These are phyloP conservation scores for Penicillium bovifimosum DNA, from an alignment of 495 filamentous ascomycete genomes.

Conservation along the genomic window DNA sequence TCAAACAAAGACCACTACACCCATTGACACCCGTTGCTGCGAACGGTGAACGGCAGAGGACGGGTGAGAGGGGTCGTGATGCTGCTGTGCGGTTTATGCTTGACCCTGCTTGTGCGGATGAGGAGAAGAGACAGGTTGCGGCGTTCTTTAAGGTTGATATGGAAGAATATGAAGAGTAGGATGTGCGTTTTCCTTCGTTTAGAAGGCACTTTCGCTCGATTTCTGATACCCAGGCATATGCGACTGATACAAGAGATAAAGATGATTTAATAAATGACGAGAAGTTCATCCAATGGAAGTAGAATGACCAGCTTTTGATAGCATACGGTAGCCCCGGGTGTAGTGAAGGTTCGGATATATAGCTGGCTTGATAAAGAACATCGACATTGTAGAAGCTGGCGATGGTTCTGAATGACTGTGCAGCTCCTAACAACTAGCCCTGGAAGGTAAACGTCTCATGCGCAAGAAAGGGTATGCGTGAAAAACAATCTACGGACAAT, in stretches of 20 bases:
- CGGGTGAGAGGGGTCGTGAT: conserved; percentile 54
- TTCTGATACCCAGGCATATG: conserved; percentile 4
- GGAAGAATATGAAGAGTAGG: conserved; percentile 55
- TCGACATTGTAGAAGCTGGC: too few species aligned
- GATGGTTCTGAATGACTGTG: too few species aligned
- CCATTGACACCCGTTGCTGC: conserved; percentile 37
- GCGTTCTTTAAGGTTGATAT: conserved; percentile 68
- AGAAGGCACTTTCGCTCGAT: too few species aligned
- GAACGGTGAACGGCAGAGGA: conserved; percentile 41
- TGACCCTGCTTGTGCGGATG: conserved; percentile 66
- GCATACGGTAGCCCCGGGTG: neutral
- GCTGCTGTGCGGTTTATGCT: conserved; percentile 89
- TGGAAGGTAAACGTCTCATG: neutral
- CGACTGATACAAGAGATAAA: neutral
- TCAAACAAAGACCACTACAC: conserved; percentile 5
- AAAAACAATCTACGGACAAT: neutral
- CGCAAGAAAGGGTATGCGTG: too few species aligned
- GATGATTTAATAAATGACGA: neutral
- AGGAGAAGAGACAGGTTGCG: conserved; percentile 62
- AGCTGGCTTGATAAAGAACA: neutral
- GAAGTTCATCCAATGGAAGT: neutral
- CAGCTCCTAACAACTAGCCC: too few species aligned
- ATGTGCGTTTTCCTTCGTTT: too few species aligned
- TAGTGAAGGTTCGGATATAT: neutral
- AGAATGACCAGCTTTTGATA: neutral